Evolutionary conservation across 805 yeast species (phyloP), one percentile per base, ranked within the genome.

Genomic region (Grigorovia jiainica): DNA sequence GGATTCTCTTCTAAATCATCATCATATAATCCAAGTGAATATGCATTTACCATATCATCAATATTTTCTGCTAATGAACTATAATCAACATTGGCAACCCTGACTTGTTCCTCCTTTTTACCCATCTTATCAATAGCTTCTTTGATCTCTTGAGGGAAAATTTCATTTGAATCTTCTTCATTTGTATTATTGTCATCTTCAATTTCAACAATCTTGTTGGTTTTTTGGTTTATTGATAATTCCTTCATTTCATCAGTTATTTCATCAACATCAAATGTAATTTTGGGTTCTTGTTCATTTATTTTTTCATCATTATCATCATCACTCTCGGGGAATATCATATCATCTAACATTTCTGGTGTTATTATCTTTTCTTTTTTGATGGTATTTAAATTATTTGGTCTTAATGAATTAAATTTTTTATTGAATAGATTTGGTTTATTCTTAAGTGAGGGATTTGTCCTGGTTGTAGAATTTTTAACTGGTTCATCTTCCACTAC

Each of bases 21-120:
- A 51, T 78, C 82, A 51, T 75, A 78, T 48, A 72, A 56, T 1
- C 84, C 85, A 18, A 67, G 49, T n/a, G 68, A 62, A 48, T 79
- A 79, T 0, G 82, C 82, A 40, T 69, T 67, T 0, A 76, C 82
- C 79, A 78, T 73, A 3, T 72, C 68, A 38, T 76, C 81, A 48
- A 72, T 43, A 49, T 76, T 72, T 16, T 65, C 64, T 19, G 67
- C 69, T 23, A 73, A 44, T 2, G 66, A 49, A 8, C 52, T 56
- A 48, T 66, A 72, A 45, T 76, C 79, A 7, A 65, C 52, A 15
- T 45, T 48, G 5, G 63, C 61, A 7, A 52, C 50, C 19, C 44
- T 47, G 3, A 52, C 43, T 11, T 39, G 38, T 9, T 40, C 45
- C 25, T 32, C 39, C 10, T 42, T 37, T 16, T 43, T 38, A 20